Conservation (phyloP, 1,139 yeast species). For the Casaregolazyma lundiana region DNA sequence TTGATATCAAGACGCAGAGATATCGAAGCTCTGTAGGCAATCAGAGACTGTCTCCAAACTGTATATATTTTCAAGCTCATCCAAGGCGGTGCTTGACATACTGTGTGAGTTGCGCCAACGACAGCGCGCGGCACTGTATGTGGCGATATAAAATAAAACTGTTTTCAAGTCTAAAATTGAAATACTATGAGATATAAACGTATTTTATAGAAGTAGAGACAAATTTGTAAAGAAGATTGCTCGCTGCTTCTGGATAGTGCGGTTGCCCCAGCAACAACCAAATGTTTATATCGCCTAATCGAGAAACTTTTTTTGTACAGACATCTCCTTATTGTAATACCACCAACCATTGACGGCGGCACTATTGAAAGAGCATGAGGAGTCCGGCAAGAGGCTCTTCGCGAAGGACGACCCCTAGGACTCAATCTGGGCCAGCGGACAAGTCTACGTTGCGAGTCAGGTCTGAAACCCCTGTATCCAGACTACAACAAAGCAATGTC, state of each 20-base stretch:
- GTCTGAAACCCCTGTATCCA: background rate
- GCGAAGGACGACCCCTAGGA: background rate
- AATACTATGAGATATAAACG: too few species aligned
- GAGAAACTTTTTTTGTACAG: background rate
- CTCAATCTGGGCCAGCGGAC: background rate
- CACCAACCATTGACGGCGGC: background rate
- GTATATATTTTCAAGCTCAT: too few species aligned
- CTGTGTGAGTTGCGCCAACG: too few species aligned
- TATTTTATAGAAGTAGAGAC: background rate
- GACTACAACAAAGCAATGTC: constrained; percentile 22
- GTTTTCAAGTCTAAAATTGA: too few species aligned
- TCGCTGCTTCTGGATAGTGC: background rate
- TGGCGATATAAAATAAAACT: too few species aligned
- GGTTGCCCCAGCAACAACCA: background rate
- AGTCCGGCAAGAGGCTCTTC: background rate
- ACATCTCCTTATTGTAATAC: background rate
- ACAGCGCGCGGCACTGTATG: too few species aligned
- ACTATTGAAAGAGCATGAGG: background rate
- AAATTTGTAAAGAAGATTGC: background rate
- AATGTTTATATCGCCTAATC: background rate
- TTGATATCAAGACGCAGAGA: too few species aligned
- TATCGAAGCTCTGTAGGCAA: too few species aligned
- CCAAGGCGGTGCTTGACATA: too few species aligned
- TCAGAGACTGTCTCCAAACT: too few species aligned
- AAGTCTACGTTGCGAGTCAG: background rate